Evolutionary conservation across 2,329 filamentous ascomycete species (phyloP), one percentile per base, ranked within the genome.

Genomic region (Cladosporium sp.): DNA sequence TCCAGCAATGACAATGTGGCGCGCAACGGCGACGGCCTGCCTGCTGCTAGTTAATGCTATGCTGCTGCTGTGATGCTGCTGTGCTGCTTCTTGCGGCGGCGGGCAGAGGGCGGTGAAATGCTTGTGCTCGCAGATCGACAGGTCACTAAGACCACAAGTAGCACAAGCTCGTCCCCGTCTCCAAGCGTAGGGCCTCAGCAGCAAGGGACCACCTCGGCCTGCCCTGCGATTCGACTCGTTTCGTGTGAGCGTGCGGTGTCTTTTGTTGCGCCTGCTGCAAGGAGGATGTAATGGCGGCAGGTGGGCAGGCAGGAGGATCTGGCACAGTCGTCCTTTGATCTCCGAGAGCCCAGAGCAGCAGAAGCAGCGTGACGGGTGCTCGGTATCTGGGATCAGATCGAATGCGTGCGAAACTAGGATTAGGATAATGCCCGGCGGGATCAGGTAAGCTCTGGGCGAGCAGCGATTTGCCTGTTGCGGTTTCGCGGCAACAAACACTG

Each of bases 201-300:
- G 56, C 36, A 58, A 58, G 56, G 56, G 56, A 58, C 56, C 30
- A 58, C 36, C 56, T 58, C 56, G 56, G 56, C 56, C 36, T 58
- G 36, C 23, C 1, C 23, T 32, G 54, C 26, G 25, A 28, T 53
- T 53, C 30, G 53, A 34, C n/a, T 56, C 30, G 53, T 56, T 13
- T 18, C 1, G 23, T 2, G 23, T 14, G 23, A 25, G 48, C 48
- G 23, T 25, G 23, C 48, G 48, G 48, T 34, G 53, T 34, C 5
- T 36, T 21, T 30, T 13, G 30, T 30, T 56, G 53, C n/a, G n/a
- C 11, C 28, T 56, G 30, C 54, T 57, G 54, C 54, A 57, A 57
- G 54, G 54, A 57, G 54, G 54, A 26, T 2, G 18, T 32, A n/a
- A 23, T 46, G 39, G 39, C 39, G 51, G 51, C 51, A 54, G 51